These are phyloP conservation scores for Penicillium hesseltinei DNA, from an alignment of 2,329 filamentous ascomycete genomes.

Conservation along the genomic window DNA sequence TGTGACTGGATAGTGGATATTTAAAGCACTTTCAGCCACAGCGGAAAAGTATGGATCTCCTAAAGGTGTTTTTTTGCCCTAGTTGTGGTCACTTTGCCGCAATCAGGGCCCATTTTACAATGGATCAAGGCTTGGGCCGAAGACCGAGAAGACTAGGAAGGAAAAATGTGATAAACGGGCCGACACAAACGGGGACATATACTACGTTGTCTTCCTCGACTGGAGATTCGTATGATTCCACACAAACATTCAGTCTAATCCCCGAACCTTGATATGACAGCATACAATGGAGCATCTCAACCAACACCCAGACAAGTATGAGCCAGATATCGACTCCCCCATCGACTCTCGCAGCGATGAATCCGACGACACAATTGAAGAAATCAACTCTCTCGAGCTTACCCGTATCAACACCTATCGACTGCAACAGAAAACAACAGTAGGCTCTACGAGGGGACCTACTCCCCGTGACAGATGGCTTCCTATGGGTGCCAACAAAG, in stretches of 20 bases:
- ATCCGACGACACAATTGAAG: slow-evolving; percentile 12
- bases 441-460: slow-evolving; percentile 8
- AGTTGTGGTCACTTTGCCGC: not conserved
- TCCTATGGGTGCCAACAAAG: slow-evolving; percentile 42
- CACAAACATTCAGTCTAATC: not conserved
- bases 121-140: slow-evolving; percentile 1
- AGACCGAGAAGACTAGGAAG: not conserved
- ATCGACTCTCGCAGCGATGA: slow-evolving; percentile 7
- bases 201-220: not conserved
- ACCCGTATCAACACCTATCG: slow-evolving; percentile 11
- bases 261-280: not conserved
- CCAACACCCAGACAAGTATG: slow-evolving; percentile 2
- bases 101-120: slow-evolving; percentile 6
- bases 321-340: not conserved
- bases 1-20: slow-evolving; percentile 6
- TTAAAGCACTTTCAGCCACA: slow-evolving; percentile 6
- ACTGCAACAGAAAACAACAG: slow-evolving; percentile 10
- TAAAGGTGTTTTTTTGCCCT: not conserved
- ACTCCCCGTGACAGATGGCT: slow-evolving; percentile 21
- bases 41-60: slow-evolving; percentile 17
- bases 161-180: slow-evolving; percentile 2
- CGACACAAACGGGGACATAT: slow-evolving; percentile 1
- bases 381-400: slow-evolving; percentile 7
- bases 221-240: not conserved
- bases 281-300: not conserved